A percentile compares a stretch with the other conserved stretches of the same genome.
Conservation (phyloP, 345 rosid genomes). For the Jatropha curcas region DNA sequence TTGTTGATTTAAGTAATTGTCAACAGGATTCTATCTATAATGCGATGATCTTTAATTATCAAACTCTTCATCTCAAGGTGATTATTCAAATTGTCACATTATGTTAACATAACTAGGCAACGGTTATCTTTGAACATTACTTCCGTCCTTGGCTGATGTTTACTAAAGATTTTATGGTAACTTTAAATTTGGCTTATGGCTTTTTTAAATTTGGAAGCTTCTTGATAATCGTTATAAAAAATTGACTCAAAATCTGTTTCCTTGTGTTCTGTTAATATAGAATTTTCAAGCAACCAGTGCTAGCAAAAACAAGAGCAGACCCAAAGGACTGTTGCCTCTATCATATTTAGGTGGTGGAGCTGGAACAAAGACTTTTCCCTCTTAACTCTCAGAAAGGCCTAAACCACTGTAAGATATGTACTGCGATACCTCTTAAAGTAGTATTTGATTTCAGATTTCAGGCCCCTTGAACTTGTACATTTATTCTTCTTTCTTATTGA, state of each 20-base stretch:
- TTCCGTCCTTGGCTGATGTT: conserved; percentile 58
- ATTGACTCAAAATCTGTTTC: not conserved
- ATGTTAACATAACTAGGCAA: conserved; percentile 24
- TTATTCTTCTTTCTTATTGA: conserved; percentile 16
- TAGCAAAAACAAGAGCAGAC: conserved; percentile 51
- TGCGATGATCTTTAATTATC: too few species aligned
- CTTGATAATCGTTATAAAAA: not conserved
- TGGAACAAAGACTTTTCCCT: conserved; percentile 79
- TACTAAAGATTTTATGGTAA: conserved; percentile 53
- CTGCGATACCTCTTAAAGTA: not conserved
- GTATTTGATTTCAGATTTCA: not conserved
- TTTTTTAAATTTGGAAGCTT: not conserved
- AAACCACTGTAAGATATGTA: conserved; percentile 66
- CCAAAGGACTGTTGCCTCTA: conserved; percentile 74
- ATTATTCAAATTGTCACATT: too few species aligned
- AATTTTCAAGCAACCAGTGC: conserved; percentile 36
- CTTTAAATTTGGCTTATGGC: not conserved
- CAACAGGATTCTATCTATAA: too few species aligned
- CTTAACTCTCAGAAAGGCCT: conserved; percentile 66
- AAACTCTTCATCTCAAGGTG: too few species aligned
- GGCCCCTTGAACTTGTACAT: not conserved
- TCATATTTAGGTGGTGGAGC: conserved; percentile 91
- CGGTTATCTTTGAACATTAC: conserved; percentile 25
- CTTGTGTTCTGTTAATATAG: conserved; percentile 30
- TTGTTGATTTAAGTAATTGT: too few species aligned